These are phyloP conservation scores for Aspergillus biplanus DNA, from an alignment of 495 filamentous ascomycete species.

Conservation along the genomic window DNA sequence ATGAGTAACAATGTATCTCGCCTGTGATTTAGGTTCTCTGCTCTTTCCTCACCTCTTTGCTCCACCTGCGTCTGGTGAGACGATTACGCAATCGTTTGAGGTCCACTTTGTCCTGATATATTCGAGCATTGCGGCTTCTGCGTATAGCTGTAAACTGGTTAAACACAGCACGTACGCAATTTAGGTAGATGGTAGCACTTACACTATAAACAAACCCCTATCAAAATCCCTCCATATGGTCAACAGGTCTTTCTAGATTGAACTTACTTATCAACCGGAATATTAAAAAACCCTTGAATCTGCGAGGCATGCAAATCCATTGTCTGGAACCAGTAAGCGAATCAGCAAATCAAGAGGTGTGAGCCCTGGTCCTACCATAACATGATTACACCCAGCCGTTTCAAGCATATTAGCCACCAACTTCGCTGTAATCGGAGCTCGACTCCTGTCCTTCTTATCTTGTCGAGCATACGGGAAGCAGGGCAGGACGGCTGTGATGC, in stretches of 20 bases:
- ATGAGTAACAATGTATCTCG: background rate
- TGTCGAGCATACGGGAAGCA: slow-evolving; percentile 86
- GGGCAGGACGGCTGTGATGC: slow-evolving; percentile 83
- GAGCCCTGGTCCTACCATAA: slow-evolving; percentile 48
- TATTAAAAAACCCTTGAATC: slow-evolving; percentile 91
- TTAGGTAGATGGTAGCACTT: background rate
- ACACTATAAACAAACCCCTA: background rate
- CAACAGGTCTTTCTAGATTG: background rate
- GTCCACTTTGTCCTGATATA: slow-evolving; percentile 78
- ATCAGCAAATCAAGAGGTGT: background rate
- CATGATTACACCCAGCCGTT: slow-evolving; percentile 80
- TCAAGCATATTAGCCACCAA: slow-evolving; percentile 42
- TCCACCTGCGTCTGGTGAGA: slow-evolving; percentile 85
- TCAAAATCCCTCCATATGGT: background rate
- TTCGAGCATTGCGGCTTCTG: slow-evolving; percentile 69
- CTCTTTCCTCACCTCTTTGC: slow-evolving; percentile 61
- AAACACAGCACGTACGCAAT: background rate
- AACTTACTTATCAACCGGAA: slow-evolving; percentile 66
- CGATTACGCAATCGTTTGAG: slow-evolving; percentile 76
- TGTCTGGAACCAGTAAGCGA: slow-evolving; percentile 42
- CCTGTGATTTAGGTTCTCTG: background rate
- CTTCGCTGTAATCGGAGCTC: slow-evolving; percentile 36
- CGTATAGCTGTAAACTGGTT: slow-evolving; percentile 64
- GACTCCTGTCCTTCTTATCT: slow-evolving; percentile 24
- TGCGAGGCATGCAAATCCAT: slow-evolving; percentile 87